These are phyloP conservation scores for Discostella stelligeroides DNA, from an alignment of 108 stramenopile species.

Conservation along the genomic window DNA sequence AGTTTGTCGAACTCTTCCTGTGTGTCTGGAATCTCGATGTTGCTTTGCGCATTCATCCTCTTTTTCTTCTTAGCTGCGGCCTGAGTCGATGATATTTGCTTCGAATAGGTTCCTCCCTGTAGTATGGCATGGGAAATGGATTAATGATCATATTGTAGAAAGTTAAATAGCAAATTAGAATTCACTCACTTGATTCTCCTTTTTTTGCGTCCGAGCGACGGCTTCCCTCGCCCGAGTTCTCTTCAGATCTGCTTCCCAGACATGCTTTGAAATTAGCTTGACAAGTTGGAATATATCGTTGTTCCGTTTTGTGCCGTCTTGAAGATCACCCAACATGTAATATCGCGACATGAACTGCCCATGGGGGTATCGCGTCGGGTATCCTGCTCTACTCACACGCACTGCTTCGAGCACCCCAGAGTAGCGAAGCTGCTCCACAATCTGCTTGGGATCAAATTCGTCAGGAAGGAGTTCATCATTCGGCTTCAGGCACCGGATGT, in stretches of 20 bases:
- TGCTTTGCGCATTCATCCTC: conserved; percentile 47
- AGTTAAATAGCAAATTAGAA: neutral
- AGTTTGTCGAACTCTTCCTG: conserved; percentile 38
- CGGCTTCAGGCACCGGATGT: conserved; percentile 92
- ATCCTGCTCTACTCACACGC: conserved; percentile 47
- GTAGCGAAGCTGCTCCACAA: conserved; percentile 94
- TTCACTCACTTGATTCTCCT: neutral
- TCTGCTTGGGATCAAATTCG: conserved; percentile 81
- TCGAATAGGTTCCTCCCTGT: neutral
- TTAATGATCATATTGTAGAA: neutral
- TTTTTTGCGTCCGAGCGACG: neutral
- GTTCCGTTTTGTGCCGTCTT: conserved; percentile 39
- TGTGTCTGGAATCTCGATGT: conserved; percentile 47
- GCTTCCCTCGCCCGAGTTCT: conserved; percentile 32
- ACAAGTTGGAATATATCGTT: conserved; percentile 42
- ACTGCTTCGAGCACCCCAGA: conserved; percentile 96
- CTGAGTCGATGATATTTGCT: neutral
- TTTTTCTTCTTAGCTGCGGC: conserved; percentile 25
- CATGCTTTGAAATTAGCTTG: conserved; percentile 36
- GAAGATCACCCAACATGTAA: conserved; percentile 49
- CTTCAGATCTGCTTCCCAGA: conserved; percentile 44
- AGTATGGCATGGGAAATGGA: neutral
- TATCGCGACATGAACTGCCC: conserved; percentile 41
- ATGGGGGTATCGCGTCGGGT: conserved; percentile 44
- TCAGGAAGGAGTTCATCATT: conserved; percentile 76